Evolutionary conservation across 2,329 filamentous ascomycete genomes (phyloP), one percentile per base, ranked within the genome.

Genomic region (Diaporthe ilicicola): DNA sequence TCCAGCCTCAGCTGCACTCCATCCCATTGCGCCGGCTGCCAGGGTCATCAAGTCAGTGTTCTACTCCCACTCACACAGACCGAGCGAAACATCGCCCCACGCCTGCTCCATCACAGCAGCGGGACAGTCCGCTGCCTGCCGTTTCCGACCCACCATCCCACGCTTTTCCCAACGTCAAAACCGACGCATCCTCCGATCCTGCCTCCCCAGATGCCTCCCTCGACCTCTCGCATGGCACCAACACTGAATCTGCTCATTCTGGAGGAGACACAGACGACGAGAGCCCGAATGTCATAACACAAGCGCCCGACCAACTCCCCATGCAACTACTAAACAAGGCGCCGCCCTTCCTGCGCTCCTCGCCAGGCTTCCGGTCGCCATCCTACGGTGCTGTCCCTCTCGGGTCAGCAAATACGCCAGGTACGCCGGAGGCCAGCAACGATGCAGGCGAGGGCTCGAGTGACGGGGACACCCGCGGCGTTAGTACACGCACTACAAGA

Each of bases 361-460:
- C 78, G 67, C 75, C 78, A 59, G 76, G 76, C 74, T 79, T 78
- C 72, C 68, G 61, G 67, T 78, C 76, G 62, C 66, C 79, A 44
- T 78, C 77, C 29, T 82, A 82, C 61, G 80, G 80, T 56, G 76
- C 80, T 69, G 76, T 80, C 42, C 74, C 76, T 32, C 74, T 76
- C 24, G 71, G 68, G 32, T 61, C 61, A 24, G 64, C 69, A 4
- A 29, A 37, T 29, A 44, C 56, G 24, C 46, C 69, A 2, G 69
- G 61, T 4, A 48, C 51, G n/a, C 61, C 71, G 9, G 71, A 70
- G 22, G 68, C 53, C 54, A 44, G 64, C 44, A 68, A 64, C 19
- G 69, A 69, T 17, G 24, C 64, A 10, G 65, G 71, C 69, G 71
- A 71, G 71, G 65, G 64, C 32, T 73, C 71, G 15, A 68, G 69